Percentiles rank a stretch among this genome's conserved stretches.
Evolutionary conservation across 345 rosid genomes (phyloP).

Genomic region (Linum lewisii): DNA sequence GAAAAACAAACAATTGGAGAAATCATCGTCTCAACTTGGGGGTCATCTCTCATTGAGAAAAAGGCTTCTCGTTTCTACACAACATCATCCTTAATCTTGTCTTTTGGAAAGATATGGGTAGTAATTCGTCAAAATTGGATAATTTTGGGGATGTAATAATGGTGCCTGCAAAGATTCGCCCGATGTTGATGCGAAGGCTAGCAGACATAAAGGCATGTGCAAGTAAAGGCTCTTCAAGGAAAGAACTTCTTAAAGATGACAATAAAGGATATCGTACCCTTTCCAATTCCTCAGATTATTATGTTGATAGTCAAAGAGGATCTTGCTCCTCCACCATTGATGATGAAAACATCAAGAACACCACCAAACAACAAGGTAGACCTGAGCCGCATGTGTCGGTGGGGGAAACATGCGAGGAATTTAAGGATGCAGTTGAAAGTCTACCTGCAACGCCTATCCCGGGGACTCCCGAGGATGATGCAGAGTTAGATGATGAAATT

Average conservation of each 20-base stretch:
- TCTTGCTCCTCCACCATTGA: not conserved
- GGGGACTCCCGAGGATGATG: not conserved
- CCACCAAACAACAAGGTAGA: not conserved
- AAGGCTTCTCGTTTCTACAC: too few relatives aligned
- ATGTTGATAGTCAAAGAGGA: not conserved
- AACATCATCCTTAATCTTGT: too few relatives aligned
- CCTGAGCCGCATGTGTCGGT: too few relatives aligned
- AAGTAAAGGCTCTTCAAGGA: not conserved
- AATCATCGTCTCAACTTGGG: too few relatives aligned
- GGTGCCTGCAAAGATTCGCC: not conserved
- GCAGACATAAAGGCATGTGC: not conserved
- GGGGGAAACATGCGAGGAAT: not conserved
- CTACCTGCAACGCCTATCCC: not conserved
- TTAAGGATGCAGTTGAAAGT: not conserved
- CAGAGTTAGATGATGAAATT: not conserved
- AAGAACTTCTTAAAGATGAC: not conserved
- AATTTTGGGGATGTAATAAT: not conserved
- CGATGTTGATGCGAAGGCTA: not conserved
- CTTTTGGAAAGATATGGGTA: not conserved
- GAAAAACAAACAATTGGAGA: too few relatives aligned
- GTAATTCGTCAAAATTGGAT: not conserved
- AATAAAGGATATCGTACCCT: not conserved
- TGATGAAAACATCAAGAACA: not conserved
- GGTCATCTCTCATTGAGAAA: too few relatives aligned
- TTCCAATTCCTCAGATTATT: too few relatives aligned